Percentiles rank a stretch among this genome's conserved stretches.
These are phyloP conservation scores for Saccharomyces hybrid DNA, from an alignment of 1,139 yeast genomes.

Conservation along the genomic window DNA sequence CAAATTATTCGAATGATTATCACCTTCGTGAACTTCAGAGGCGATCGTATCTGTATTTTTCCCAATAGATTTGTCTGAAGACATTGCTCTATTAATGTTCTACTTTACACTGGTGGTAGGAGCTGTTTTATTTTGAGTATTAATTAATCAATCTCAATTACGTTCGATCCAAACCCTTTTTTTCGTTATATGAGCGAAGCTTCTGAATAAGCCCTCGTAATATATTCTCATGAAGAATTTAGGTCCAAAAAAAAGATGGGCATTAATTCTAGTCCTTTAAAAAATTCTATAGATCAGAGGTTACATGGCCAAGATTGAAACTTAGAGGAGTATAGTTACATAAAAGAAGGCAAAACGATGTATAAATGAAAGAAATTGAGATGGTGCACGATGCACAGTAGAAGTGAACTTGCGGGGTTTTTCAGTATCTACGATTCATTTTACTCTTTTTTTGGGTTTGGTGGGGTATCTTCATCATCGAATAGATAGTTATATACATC, in stretches of 20 bases:
- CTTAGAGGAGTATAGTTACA: background rate
- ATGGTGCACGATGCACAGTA: background rate
- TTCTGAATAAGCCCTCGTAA: background rate
- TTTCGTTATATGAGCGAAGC: background rate
- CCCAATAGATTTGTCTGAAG: background rate
- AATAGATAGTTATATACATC: conserved; percentile 23
- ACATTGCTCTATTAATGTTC: background rate
- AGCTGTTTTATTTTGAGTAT: background rate
- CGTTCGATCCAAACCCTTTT: background rate
- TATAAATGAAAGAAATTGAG: background rate
- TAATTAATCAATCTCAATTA: background rate
- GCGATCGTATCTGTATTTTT: background rate
- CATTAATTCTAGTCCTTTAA: background rate
- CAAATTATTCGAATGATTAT: background rate
- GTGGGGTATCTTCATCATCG: conserved; percentile 14
- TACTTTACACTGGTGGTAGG: background rate
- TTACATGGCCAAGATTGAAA: background rate
- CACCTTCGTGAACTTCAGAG: background rate
- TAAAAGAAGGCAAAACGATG: background rate
- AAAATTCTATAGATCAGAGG: background rate
- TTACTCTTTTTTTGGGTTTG: background rate
- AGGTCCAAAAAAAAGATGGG: background rate
- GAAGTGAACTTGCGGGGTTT: background rate
- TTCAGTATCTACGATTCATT: background rate
- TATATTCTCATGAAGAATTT: background rate